Percentiles rank a stretch among this genome's conserved stretches.
phyloP scores from a whole-genome alignment of 2,329 filamentous ascomycete species.

The Penicillium concentricum region DNA sequence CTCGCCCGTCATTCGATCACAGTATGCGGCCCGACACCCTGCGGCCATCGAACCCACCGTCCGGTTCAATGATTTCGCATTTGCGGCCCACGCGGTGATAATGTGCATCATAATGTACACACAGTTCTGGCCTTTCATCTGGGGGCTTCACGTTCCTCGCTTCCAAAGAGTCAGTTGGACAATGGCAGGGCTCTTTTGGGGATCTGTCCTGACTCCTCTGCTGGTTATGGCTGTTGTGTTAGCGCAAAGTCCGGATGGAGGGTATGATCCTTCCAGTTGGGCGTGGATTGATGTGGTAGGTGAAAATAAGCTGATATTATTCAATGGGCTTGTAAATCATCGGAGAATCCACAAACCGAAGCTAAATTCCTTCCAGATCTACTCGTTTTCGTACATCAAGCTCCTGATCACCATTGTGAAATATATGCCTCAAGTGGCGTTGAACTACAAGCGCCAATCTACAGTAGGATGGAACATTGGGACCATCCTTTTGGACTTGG shows the following conservation, averaged over 20 bases:
- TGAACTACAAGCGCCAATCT: conserved; percentile 81
- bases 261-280: conserved; percentile 53
- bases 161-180: conserved; percentile 57
- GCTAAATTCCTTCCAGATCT: conserved; percentile 46
- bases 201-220: conserved; percentile 55
- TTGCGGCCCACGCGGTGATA: conserved; percentile 76
- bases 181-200: conserved; percentile 68
- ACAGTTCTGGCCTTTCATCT: conserved; percentile 70
- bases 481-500: conserved; percentile 80
- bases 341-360: background rate
- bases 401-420: conserved; percentile 85
- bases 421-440: conserved; percentile 81
- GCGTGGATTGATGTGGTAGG: conserved; percentile 65
- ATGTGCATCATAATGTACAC: conserved; percentile 71
- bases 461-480: conserved; percentile 85
- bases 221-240: conserved; percentile 44
- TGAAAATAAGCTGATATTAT: conserved; percentile 1
- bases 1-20: conserved; percentile 70
- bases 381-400: conserved; percentile 82
- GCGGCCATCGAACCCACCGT: conserved; percentile 76
- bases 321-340: background rate
- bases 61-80: conserved; percentile 83
- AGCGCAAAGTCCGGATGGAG: conserved; percentile 40
- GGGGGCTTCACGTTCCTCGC: conserved; percentile 68
- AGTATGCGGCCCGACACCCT: conserved; percentile 81